These are phyloP conservation scores for Ustilago esculenta DNA, from an alignment of 1,284 basidiomycete species.

Conservation along the genomic window DNA sequence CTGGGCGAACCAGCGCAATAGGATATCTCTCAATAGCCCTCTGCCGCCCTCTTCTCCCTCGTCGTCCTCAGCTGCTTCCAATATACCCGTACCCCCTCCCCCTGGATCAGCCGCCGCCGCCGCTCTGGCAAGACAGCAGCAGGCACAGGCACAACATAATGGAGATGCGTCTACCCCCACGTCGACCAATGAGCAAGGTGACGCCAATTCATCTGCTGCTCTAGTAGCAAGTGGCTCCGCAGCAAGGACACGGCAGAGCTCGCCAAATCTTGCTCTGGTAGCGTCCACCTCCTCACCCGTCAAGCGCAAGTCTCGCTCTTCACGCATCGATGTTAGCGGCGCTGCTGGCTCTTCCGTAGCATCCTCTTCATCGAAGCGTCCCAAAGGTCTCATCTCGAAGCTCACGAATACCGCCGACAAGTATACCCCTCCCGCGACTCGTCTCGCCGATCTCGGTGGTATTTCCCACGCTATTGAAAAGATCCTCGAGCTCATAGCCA, in stretches of 20 bases:
- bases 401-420: slow-evolving; percentile 44
- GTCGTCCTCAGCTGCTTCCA: slow-evolving; percentile 21
- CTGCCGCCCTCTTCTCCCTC: slow-evolving; percentile 27
- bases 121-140: slow-evolving; percentile 35
- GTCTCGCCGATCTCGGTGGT: slow-evolving; percentile 87
- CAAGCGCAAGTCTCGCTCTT: slow-evolving; percentile 57
- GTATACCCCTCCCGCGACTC: slow-evolving; percentile 72
- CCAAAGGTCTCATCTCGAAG: slow-evolving; percentile 30
- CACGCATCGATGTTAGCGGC: slow-evolving; percentile 30
- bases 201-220: slow-evolving; percentile 6
- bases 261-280: slow-evolving; percentile 11
- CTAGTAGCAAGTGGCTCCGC: slow-evolving; percentile 27
- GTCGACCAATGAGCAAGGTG: slow-evolving; percentile 1
- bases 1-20: slow-evolving; percentile 55
- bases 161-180: slow-evolving; percentile 16
- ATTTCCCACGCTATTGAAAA: slow-evolving; percentile 86
- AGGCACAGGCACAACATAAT: slow-evolving; percentile 29
- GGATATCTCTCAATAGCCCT: slow-evolving; percentile 57
- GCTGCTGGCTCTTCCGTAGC: slow-evolving; percentile 14
- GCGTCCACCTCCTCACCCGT: slow-evolving; percentile 22
- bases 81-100: slow-evolving; percentile 49
- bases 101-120: slow-evolving; percentile 56
- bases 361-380: slow-evolving; percentile 39
- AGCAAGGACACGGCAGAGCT: slow-evolving; percentile 45
- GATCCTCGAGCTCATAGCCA: slow-evolving; percentile 91